These are phyloP conservation scores for Spirogloea muscicola DNA, from an alignment of 139 green algal species.

Conservation along the genomic window DNA sequence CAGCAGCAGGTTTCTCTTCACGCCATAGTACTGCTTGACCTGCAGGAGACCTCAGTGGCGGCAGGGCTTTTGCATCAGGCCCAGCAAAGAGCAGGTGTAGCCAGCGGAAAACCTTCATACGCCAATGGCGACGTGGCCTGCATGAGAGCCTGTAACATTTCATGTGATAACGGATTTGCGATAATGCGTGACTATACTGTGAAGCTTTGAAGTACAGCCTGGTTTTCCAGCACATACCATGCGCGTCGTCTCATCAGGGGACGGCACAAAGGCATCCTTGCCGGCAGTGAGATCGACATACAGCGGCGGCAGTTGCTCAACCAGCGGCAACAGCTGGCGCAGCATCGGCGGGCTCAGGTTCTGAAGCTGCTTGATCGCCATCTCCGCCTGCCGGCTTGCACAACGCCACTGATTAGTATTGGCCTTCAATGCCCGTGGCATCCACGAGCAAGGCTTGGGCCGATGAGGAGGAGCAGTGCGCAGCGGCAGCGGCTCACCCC, in stretches of 20 bases:
- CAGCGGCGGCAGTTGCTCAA: conserved; percentile 84
- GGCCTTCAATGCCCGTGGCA: background rate
- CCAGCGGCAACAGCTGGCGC: conserved; percentile 72
- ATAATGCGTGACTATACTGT: no score
- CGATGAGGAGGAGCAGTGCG: background rate
- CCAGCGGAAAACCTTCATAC: no score
- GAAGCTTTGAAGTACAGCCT: no score
- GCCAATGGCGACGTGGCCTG: no score
- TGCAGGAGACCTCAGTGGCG: no score
- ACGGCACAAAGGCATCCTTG: conserved; percentile 73
- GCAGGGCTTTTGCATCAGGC: no score
- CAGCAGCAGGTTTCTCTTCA: conserved; percentile 81
- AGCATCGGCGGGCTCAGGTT: conserved; percentile 60
- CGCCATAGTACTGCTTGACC: conserved; percentile 39
- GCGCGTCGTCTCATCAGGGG: conserved; percentile 63
- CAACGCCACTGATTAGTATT: conserved; percentile 5
- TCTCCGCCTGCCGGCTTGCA: conserved; percentile 13
- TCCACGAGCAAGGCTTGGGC: background rate
- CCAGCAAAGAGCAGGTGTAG: no score
- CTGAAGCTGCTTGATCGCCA: conserved; percentile 46
- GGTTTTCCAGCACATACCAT: conserved; percentile 62
- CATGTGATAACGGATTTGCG: no score
- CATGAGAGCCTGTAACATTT: no score
- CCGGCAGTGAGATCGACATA: conserved; percentile 76
- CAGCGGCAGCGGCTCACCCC: conserved; percentile 9